Percentiles rank a stretch among this genome's conserved stretches.
Evolutionary conservation across 768 basidiomycete genomes (phyloP).

Genomic region (Termitomyces sp.): DNA sequence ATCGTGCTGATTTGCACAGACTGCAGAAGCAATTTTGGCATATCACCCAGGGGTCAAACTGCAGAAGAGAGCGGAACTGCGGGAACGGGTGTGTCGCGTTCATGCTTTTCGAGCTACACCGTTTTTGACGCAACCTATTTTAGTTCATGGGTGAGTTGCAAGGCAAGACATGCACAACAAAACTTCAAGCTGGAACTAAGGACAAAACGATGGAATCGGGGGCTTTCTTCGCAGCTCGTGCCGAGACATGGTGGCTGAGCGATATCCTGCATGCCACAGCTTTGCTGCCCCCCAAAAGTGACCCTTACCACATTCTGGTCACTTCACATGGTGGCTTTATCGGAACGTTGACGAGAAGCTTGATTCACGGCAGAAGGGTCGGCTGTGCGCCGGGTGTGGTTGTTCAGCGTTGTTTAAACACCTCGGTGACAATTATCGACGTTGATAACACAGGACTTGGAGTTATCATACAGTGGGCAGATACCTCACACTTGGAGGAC

Average conservation of each 20-base stretch:
- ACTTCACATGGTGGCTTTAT: constrained; percentile 71
- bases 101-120: background rate
- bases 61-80: constrained; percentile 41
- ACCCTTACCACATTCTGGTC: constrained; percentile 46
- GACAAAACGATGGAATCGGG: constrained; percentile 35
- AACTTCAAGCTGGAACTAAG: constrained; percentile 15
- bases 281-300: constrained; percentile 18
- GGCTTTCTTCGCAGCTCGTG: constrained; percentile 43
- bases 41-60: constrained; percentile 48
- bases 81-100: constrained; percentile 56
- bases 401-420: constrained; percentile 42
- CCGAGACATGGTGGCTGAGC: constrained; percentile 58
- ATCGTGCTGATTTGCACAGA: constrained; percentile 38
- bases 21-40: constrained; percentile 58
- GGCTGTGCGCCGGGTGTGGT: constrained; percentile 31
- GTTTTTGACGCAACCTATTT: constrained; percentile 1
- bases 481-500: constrained; percentile 47
- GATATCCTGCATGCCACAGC: constrained; percentile 31
- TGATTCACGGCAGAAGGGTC: constrained; percentile 41
- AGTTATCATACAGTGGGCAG: constrained; percentile 49
- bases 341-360: constrained; percentile 41
- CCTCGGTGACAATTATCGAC: constrained; percentile 59
- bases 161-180: constrained; percentile 30
- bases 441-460: constrained; percentile 36
- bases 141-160: constrained; percentile 40